A percentile compares a stretch with the other conserved stretches of the same genome.
Conservation (phyloP, 495 filamentous ascomycete genomes). For the Daldinia concentrica region DNA sequence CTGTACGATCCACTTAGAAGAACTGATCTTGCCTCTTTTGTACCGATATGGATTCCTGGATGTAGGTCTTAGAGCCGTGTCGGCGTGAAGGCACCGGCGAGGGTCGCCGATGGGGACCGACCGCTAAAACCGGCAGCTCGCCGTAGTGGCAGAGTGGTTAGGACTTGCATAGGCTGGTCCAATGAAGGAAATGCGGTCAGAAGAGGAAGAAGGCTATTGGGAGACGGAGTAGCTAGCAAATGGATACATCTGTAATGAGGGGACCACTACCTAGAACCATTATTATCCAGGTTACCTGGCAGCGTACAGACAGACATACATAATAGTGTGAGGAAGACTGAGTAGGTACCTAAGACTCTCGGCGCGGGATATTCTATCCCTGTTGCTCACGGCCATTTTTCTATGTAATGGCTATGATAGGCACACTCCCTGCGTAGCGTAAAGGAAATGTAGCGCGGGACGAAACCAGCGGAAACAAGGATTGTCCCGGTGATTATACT, state of each 20-base stretch:
- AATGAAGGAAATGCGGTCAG: slow-evolving; percentile 36
- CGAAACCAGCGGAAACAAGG: slow-evolving; percentile 41
- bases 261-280: slow-evolving; percentile 15
- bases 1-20: slow-evolving; percentile 21
- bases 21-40: slow-evolving; percentile 24
- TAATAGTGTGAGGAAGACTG: neutral
- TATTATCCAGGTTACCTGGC: slow-evolving; percentile 36
- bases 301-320: neutral
- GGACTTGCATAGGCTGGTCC: slow-evolving; percentile 14
- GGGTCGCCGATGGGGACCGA: slow-evolving; percentile 40
- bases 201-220: slow-evolving; percentile 16
- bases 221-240: slow-evolving; percentile 18
- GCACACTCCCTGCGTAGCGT: slow-evolving; percentile 22
- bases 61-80: slow-evolving; percentile 36
- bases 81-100: slow-evolving; percentile 36
- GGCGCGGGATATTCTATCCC: slow-evolving; percentile 31
- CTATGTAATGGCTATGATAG: slow-evolving; percentile 19
- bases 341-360: slow-evolving; percentile 24
- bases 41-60: slow-evolving; percentile 22
- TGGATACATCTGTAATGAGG: slow-evolving; percentile 26
- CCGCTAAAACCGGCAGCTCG: slow-evolving; percentile 45
- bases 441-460: slow-evolving; percentile 30
- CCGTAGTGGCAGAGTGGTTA: slow-evolving; percentile 23
- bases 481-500: slow-evolving; percentile 24
- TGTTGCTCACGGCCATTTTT: slow-evolving; percentile 20